Conservation (phyloP, 1,284 basidiomycete genomes). For the Cryptococcus sp. region DNA sequence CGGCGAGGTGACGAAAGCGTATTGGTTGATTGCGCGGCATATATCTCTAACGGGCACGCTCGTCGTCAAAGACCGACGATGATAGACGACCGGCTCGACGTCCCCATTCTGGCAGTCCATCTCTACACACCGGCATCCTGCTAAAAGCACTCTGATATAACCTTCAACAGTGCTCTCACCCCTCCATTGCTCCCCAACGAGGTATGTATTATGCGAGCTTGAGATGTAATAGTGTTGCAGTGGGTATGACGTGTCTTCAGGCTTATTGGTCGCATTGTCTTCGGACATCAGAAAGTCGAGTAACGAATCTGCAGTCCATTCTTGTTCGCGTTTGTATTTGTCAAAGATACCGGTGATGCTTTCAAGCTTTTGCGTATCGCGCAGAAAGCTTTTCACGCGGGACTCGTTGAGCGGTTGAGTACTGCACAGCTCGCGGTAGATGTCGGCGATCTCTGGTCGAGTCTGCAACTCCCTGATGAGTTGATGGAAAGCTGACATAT, state of each 20-base stretch:
- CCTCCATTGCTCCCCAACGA: constrained; percentile 90
- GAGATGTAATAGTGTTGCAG: constrained; percentile 89
- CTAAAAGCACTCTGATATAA: constrained; percentile 87
- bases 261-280: constrained; percentile 62
- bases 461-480: constrained; percentile 84
- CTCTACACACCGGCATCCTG: constrained; percentile 90
- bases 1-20: constrained; percentile 89
- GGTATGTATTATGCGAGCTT: constrained; percentile 95
- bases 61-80: constrained; percentile 88
- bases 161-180: constrained; percentile 94
- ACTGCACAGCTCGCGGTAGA: constrained; percentile 63
- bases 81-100: constrained; percentile 76
- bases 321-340: constrained; percentile 16
- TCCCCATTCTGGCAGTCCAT: constrained; percentile 94
- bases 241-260: constrained; percentile 75
- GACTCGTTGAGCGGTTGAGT: constrained; percentile 58
- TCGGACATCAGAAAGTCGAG: constrained; percentile 71
- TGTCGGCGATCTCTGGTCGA: constrained; percentile 72
- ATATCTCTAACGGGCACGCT: constrained; percentile 83
- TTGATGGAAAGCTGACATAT: constrained; percentile 78
- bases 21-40: constrained; percentile 82
- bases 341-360: constrained; percentile 24
- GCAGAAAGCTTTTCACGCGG: constrained; percentile 69
- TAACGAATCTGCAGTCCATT: constrained; percentile 54
- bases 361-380: constrained; percentile 64